Conservation (phyloP, 129 eudicot genomes). For the Silybum marianum region DNA sequence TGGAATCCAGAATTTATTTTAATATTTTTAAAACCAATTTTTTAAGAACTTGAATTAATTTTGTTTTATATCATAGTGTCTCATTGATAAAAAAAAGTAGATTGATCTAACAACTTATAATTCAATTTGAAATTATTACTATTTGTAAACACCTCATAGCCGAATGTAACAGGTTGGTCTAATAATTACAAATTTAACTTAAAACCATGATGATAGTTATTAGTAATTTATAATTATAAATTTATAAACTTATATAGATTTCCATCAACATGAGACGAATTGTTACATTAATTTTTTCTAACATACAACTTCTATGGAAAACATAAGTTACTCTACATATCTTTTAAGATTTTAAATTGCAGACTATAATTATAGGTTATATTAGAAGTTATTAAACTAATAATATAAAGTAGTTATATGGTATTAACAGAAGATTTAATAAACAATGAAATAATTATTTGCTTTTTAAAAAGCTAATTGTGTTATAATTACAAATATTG, state of each 20-base stretch:
- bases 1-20: not conserved
- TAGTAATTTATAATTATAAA: too few species aligned
- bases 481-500: conserved; percentile 21
- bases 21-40: not conserved
- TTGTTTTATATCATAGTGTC: not conserved
- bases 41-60: not conserved
- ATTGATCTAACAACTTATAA: not conserved
- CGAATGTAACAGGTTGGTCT: too few species aligned
- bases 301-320: too few species aligned
- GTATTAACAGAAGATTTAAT: not conserved
- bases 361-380: not conserved
- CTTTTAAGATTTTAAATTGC: not conserved
- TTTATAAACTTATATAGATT: too few species aligned
- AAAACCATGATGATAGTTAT: too few species aligned
- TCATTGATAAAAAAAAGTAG: not conserved
- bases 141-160: too few species aligned
- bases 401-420: not conserved
- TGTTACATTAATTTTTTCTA: too few species aligned
- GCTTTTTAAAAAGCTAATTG: not conserved
- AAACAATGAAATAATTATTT: not conserved
- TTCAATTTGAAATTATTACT: not conserved
- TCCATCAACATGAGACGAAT: too few species aligned
- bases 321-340: not conserved
- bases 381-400: not conserved
- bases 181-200: too few species aligned